Percentiles rank a stretch among this genome's conserved stretches.
Conservation (phyloP, 305 asterid genomes). For the Fraxinus baroniana region DNA sequence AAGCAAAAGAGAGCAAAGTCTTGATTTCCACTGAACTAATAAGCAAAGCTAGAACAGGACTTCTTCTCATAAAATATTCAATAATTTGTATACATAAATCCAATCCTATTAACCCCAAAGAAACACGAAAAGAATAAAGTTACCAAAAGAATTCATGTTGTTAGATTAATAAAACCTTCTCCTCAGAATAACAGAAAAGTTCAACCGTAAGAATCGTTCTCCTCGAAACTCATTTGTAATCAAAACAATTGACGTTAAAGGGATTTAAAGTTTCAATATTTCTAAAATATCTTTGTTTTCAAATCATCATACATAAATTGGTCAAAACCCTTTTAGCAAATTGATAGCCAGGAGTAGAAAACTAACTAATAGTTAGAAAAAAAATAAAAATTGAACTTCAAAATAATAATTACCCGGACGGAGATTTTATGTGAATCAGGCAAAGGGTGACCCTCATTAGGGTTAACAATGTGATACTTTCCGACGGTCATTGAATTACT, state of each 20-base stretch:
- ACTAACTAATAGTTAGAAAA: not conserved
- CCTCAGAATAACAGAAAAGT: not conserved
- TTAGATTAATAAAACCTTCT: not conserved
- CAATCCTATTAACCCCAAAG: not conserved
- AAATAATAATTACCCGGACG: constrained; percentile 55
- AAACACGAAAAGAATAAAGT: not conserved
- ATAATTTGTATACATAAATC: not conserved
- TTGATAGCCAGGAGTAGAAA: not conserved
- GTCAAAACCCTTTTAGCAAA: not conserved
- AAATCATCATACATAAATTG: not conserved
- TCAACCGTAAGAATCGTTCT: not conserved
- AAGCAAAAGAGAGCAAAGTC: not conserved
- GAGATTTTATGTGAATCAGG: constrained; percentile 87
- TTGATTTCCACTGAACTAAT: not conserved
- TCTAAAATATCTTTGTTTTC: not conserved
- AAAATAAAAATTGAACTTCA: not conserved
- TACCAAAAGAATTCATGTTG: not conserved
- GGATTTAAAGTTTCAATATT: not conserved
- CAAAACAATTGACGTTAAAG: not conserved
- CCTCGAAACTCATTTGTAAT: not conserved
- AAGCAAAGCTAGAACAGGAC: not conserved
- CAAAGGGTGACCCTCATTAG: constrained; percentile 73
- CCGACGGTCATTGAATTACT: constrained; percentile 92
- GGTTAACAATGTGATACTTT: constrained; percentile 75
- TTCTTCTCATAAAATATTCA: not conserved